Percentiles rank a stretch among this genome's conserved stretches.
phyloP scores from a whole-genome alignment of 192 early-diverging fungal genomes.

The Gigaspora rosea region DNA sequence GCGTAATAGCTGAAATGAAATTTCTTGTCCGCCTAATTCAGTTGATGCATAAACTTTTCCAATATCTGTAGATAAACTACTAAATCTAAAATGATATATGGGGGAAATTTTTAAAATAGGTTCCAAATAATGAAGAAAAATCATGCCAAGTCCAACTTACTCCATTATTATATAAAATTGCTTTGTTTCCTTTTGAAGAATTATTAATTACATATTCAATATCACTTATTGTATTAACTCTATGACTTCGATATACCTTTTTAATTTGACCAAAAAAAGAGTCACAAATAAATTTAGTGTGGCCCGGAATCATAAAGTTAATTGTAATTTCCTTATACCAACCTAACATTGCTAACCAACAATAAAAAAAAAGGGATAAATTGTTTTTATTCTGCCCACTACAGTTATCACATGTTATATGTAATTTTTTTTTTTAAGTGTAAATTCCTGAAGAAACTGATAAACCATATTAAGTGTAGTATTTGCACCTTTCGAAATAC shows the following conservation, averaged over 20 bases:
- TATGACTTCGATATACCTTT: background rate
- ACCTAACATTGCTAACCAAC: background rate
- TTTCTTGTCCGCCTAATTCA: background rate
- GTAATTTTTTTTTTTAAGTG: background rate
- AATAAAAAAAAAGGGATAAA: constrained; percentile 1
- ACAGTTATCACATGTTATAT: constrained; percentile 18
- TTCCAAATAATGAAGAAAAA: background rate
- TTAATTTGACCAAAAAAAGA: background rate
- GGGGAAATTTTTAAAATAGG: background rate
- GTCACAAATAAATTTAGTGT: constrained; percentile 17
- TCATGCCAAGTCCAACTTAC: background rate
- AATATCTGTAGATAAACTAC: background rate
- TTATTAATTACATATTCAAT: constrained; percentile 1
- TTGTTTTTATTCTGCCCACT: constrained; percentile 22
- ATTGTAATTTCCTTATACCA: background rate
- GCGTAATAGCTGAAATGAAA: background rate
- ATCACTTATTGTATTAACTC: background rate
- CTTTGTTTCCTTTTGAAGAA: background rate
- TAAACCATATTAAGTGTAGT: constrained; percentile 12
- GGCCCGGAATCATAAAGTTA: background rate
- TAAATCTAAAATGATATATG: constrained; percentile 13
- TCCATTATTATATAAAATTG: background rate
- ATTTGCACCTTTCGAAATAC: background rate
- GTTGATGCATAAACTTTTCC: background rate
- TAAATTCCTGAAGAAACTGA: background rate